Evolutionary conservation across 2,329 filamentous ascomycete genomes (phyloP), one percentile per base, ranked within the genome.

Genomic region (Diaporthe sp.): DNA sequence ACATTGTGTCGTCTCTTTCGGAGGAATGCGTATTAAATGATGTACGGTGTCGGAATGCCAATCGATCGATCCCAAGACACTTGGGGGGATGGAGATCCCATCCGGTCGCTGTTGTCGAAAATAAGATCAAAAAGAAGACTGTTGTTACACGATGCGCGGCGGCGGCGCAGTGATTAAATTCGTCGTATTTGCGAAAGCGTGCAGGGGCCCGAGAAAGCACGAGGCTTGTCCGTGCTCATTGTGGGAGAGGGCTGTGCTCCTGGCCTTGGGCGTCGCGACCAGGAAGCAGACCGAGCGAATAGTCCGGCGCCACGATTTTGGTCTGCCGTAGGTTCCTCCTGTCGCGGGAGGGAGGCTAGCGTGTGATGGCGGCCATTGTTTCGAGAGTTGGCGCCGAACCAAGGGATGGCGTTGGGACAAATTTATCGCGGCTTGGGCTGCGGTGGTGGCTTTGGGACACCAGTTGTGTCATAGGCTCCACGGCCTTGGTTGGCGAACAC

Each of bases 401-500:
- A 75, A 78, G 77, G 73, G 77, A 78, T 74, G 57, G 66, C 45
- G 67, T 25, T 28, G 40, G 50, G 54, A 54, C 35, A n/a, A 25
- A 72, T 42, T 81, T 82, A 82, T 76, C 81, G 79, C 52, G 82
- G 80, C 79, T 83, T 83, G 40, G 82, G 82, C 72, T 76, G 75
- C 67, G 81, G 82, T 68, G 81, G 80, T 15, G 82, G 82, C 79
- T 84, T 84, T 45, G 82, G 82, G 13, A 83, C 81, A 38, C 82
- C 82, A 38, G 82, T 83, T 73, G 82, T 84, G 76, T 84, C 82
- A 72, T 84, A 84, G 76, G 82, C 82, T 38, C 82, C 82, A 17
- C 82, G 80, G 78, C 82, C 82, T 72, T 82, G 80, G 80, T 83
- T 83, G 79, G 79, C 75, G 61, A 77, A 76, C 54, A 75, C 71